Evolutionary conservation across 192 early-diverging fungal species (phyloP).

Genomic region (Allomyces javanicus): DNA sequence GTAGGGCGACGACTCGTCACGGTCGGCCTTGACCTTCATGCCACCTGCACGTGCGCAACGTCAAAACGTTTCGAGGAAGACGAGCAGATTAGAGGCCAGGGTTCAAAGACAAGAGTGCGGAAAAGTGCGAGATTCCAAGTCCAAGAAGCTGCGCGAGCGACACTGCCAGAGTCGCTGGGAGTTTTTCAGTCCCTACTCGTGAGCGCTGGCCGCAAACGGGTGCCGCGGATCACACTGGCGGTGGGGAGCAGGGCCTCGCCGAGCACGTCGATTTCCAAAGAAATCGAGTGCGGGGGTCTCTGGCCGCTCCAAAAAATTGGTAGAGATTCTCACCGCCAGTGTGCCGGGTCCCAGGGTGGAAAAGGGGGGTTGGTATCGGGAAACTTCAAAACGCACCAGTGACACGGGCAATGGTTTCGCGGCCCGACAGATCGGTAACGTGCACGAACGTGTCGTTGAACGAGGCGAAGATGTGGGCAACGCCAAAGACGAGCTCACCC

Average conservation of each 20-base stretch:
- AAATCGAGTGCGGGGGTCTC: too few relatives aligned
- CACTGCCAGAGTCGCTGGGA: neutral
- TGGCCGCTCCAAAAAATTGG: too few relatives aligned
- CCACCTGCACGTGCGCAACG: conserved; percentile 47
- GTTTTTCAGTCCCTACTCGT: neutral
- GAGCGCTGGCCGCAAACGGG: conserved; percentile 4
- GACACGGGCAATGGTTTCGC: conserved; percentile 96
- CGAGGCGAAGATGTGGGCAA: conserved; percentile 97
- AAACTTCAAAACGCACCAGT: conserved; percentile 52
- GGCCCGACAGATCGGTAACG: conserved; percentile 97
- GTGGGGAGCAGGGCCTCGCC: too few relatives aligned
- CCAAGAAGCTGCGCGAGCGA: too few relatives aligned
- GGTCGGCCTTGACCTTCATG: conserved; percentile 99
- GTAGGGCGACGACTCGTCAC: conserved; percentile 99
- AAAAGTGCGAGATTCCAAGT: too few relatives aligned
- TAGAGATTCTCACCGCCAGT: neutral
- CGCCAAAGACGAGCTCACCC: conserved; percentile 97
- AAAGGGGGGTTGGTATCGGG: neutral
- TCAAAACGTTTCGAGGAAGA: neutral
- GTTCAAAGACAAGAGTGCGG: conserved; percentile 3
- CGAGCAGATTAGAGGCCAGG: neutral
- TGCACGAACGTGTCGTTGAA: conserved; percentile 99
- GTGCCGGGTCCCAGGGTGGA: conserved; percentile 2
- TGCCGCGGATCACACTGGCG: too few relatives aligned
- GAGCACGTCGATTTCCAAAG: too few relatives aligned